These are phyloP conservation scores for Colletotrichum australisinense DNA, from an alignment of 2,329 filamentous ascomycete species.

Conservation along the genomic window DNA sequence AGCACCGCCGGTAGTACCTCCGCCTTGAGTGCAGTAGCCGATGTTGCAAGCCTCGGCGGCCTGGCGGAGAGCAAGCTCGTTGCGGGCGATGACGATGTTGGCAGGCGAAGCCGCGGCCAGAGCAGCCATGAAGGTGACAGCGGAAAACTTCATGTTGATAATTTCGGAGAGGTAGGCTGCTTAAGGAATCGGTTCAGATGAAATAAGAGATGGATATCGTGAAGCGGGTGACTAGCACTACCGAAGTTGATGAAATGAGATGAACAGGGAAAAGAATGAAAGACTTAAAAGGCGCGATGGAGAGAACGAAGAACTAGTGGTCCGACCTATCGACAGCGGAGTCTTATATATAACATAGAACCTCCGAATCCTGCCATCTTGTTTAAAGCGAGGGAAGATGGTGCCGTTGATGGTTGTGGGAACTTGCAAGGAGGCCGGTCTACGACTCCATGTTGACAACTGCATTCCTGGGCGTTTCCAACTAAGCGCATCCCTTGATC, in stretches of 20 bases:
- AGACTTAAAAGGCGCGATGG: not conserved
- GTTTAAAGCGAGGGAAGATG: not conserved
- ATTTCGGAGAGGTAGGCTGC: constrained; percentile 32
- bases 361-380: not conserved
- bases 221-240: constrained; percentile 23
- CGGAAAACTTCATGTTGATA: constrained; percentile 33
- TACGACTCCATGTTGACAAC: not conserved
- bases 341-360: constrained; percentile 14
- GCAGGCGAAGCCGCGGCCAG: constrained; percentile 31
- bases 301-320: not conserved
- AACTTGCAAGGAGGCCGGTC: not conserved
- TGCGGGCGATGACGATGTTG: constrained; percentile 29
- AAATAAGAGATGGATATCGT: not conserved
- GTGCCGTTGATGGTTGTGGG: not conserved
- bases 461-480: not conserved
- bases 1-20: constrained; percentile 46
- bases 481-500: not conserved
- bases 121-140: constrained; percentile 30
- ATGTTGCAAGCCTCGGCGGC: constrained; percentile 39
- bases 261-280: constrained; percentile 13
- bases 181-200: constrained; percentile 3
- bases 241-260: not conserved
- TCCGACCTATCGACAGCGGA: not conserved
- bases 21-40: constrained; percentile 46
- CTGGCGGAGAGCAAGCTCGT: constrained; percentile 33